A percentile compares a stretch with the other conserved stretches of the same genome.
These are phyloP conservation scores for Leavenworthia alabamica DNA, from an alignment of 345 rosid species.

Conservation along the genomic window DNA sequence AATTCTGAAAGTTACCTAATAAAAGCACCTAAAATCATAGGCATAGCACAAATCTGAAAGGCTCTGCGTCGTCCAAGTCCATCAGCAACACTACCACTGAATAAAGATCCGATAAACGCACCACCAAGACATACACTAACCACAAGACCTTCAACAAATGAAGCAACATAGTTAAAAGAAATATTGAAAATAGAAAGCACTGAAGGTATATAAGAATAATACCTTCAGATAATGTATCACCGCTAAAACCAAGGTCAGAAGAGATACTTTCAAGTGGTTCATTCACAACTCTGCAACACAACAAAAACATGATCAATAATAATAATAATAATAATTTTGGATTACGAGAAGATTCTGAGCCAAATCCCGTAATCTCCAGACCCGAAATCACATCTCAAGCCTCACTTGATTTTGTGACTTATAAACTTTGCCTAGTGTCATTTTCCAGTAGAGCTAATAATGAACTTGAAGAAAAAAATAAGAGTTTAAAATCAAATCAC, in stretches of 20 bases:
- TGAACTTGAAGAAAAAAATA: not conserved
- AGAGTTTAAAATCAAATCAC: conserved; percentile 1
- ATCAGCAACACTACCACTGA: conserved; percentile 88
- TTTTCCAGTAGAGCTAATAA: too few relatives aligned
- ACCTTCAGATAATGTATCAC: conserved; percentile 94
- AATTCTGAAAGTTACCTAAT: conserved; percentile 42
- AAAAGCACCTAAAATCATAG: conserved; percentile 85
- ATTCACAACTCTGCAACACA: conserved; percentile 65
- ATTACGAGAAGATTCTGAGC: too few relatives aligned
- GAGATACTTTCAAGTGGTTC: conserved; percentile 95
- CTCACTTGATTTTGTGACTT: too few relatives aligned
- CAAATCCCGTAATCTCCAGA: too few relatives aligned
- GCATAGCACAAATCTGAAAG: conserved; percentile 81
- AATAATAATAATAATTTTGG: not conserved
- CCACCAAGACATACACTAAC: conserved; percentile 93
- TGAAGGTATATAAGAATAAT: not conserved
- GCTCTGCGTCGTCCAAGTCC: conserved; percentile 80
- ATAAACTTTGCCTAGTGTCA: too few relatives aligned
- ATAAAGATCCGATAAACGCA: conserved; percentile 67
- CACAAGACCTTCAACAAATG: conserved; percentile 60
- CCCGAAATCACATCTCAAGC: too few relatives aligned
- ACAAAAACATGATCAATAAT: not conserved
- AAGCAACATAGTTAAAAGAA: not conserved
- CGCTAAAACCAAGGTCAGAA: conserved; percentile 76
- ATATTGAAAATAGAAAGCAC: not conserved